Conservation (phyloP, 169 alveolate genomes). For the Cryptosporidium sp. region DNA sequence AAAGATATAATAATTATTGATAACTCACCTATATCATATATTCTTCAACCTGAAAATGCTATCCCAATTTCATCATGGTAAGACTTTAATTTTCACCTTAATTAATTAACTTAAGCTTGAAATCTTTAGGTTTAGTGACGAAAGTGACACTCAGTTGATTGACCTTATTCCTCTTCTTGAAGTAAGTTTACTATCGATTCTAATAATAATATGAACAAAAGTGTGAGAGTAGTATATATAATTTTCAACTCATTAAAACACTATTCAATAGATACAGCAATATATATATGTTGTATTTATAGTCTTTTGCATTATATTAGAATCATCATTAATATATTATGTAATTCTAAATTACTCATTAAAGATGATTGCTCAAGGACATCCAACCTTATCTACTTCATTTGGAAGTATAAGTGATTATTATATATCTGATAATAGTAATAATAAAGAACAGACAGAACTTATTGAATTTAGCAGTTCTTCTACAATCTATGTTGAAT, state of each 20-base stretch:
- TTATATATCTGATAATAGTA: constrained; percentile 2
- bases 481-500: constrained; percentile 43
- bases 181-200: constrained; percentile 40
- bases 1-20: constrained; percentile 89
- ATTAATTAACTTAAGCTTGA: constrained; percentile 1
- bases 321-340: neutral
- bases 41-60: constrained; percentile 92
- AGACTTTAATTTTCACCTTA: constrained; percentile 44
- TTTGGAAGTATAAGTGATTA: constrained; percentile 46
- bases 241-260: too few relatives aligned
- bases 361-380: constrained; percentile 46
- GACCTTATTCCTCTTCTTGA: constrained; percentile 85
- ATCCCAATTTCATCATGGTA: constrained; percentile 91
- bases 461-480: constrained; percentile 50
- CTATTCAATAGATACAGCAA: too few relatives aligned
- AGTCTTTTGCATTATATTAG: neutral
- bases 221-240: neutral
- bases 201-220: neutral
- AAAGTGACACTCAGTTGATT: constrained; percentile 83
- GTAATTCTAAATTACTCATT: neutral
- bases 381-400: constrained; percentile 31
- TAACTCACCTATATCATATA: constrained; percentile 91
- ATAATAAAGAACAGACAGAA: constrained; percentile 58
- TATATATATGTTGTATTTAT: neutral
- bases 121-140: constrained; percentile 85